Conservation (phyloP, 164 flowering plant species). For the Liriodendron chinense region DNA sequence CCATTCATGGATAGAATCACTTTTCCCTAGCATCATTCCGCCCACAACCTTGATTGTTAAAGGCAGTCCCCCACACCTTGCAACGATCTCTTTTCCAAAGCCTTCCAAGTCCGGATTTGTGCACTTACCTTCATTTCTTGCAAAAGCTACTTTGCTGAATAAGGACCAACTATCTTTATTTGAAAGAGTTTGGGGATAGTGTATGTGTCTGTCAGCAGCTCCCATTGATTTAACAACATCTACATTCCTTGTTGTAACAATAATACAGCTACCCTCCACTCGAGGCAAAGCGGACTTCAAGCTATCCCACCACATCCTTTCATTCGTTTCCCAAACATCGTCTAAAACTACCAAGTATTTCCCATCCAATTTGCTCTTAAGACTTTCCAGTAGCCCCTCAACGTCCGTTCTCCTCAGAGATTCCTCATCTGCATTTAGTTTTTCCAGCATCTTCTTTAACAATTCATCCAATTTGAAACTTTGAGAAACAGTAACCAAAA, state of each 20-base stretch:
- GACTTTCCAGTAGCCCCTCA: not conserved
- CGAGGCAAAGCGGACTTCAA: not conserved
- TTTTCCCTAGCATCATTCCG: not conserved
- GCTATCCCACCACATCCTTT: not conserved
- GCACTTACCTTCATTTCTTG: not conserved
- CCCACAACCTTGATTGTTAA: not conserved
- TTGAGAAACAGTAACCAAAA: not conserved
- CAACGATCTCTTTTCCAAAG: not conserved
- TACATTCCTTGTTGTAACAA: not conserved
- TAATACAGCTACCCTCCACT: not conserved
- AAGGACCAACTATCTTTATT: not conserved
- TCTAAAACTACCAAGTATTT: not conserved
- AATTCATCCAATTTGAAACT: not conserved
- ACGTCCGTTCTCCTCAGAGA: not conserved
- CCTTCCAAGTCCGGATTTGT: not conserved
- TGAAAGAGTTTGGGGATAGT: not conserved
- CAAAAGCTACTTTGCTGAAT: not conserved
- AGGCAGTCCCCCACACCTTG: not conserved
- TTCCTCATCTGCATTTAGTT: not conserved
- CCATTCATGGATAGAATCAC: not conserved
- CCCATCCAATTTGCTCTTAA: not conserved
- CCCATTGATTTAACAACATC: not conserved
- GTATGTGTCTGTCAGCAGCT: not conserved
- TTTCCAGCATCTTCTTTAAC: not conserved
- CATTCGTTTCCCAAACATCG: not conserved